phyloP scores from a whole-genome alignment of 768 basidiomycete genomes.

The Coprinellus micaceus region DNA sequence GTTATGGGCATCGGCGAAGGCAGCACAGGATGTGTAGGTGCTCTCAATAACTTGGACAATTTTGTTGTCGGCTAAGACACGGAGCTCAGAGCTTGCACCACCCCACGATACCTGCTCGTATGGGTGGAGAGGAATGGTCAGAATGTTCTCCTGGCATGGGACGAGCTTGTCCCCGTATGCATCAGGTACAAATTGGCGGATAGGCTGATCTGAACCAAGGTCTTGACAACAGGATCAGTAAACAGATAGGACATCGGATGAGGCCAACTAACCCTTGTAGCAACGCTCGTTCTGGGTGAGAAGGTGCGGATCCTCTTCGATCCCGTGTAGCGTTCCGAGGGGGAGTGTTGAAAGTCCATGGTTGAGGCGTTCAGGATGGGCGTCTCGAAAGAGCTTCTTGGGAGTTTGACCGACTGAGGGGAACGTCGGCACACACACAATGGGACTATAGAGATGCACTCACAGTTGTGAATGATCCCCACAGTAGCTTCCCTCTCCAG shows the following conservation, averaged over 20 bases:
- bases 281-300: slow-evolving; percentile 55
- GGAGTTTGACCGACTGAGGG: slow-evolving; percentile 85
- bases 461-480: slow-evolving; percentile 94
- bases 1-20: slow-evolving; percentile 68
- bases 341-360: slow-evolving; percentile 74
- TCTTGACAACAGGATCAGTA: slow-evolving; percentile 29
- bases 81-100: slow-evolving; percentile 49
- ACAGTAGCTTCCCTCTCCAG: slow-evolving; percentile 89
- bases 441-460: slow-evolving; percentile 15
- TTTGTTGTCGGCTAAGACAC: slow-evolving; percentile 59
- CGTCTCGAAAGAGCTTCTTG: slow-evolving; percentile 69
- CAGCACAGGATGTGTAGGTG: slow-evolving; percentile 66
- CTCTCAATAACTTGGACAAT: slow-evolving; percentile 76
- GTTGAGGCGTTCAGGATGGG: slow-evolving; percentile 75
- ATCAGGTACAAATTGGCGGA: slow-evolving; percentile 55
- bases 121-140: slow-evolving; percentile 54
- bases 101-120: slow-evolving; percentile 76
- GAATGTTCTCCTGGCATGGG: slow-evolving; percentile 56
- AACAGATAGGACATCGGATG: neutral
- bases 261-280: slow-evolving; percentile 45
- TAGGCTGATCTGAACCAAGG: slow-evolving; percentile 42
- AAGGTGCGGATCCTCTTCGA: slow-evolving; percentile 79
- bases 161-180: slow-evolving; percentile 54
- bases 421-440: neutral
- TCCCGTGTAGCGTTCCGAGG: slow-evolving; percentile 63